Evolutionary conservation across 805 yeast species (phyloP), one percentile per base, ranked within the genome.

Genomic region (Saturnispora sekii): DNA sequence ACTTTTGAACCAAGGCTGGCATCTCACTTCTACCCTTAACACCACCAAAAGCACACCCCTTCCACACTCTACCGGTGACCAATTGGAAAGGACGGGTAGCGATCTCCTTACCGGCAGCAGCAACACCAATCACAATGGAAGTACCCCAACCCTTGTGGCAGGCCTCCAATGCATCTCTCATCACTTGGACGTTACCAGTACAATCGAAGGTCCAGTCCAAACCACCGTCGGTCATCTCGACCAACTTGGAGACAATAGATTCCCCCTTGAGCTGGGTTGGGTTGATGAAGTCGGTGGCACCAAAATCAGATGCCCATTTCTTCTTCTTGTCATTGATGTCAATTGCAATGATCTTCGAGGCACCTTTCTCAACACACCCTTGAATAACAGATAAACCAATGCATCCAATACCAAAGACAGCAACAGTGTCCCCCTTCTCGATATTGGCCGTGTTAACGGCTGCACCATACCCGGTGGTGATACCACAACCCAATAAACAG

Each of bases 91-190:
- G 98, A 69, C 97, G 80, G 40, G 97, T 93, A 47, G 95, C 68
- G 52, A 94, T 89, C 70, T 93, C 97, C 68, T 88, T 74, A 53
- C 98, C 99, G 35, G 97, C 95, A 54, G 96, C 95, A 40, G 98
- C 99, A 55, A 93, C 99, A 65, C 98, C 98, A 62, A 93, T 93
- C 58, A 93, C 73, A 56, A 90, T 76, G 17, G 96, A 87, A 61
- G 81, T 79, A 67, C 99, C 99, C 97, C 98, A 93, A 53, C 99
- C 99, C 69, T 89, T 90, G 72, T 93, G 97, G 65, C 96, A 88
- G 17, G 95, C 85, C 73, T 93, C 97, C 53, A 93, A 74, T 28
- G 98, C 98, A 60, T 79, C 73, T 70, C 97, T 81, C 99, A 93
- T 93, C 41, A 93, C 97, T 38, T 76, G 66, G 50, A 81, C 89